These are phyloP conservation scores for Sambucus nigra DNA, from an alignment of 129 eudicot species.

Conservation along the genomic window DNA sequence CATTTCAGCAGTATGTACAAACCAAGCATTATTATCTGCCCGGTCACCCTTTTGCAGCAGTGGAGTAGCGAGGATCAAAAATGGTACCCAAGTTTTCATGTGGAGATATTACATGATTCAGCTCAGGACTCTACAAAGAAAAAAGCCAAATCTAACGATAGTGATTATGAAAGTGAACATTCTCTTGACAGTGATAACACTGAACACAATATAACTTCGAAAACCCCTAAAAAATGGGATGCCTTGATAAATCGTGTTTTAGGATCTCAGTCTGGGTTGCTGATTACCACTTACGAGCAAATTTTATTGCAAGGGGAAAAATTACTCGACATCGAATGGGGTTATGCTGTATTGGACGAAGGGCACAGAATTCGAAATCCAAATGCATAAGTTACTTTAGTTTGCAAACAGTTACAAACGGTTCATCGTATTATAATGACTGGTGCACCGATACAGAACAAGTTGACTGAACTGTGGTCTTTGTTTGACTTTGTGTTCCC, in stretches of 20 bases:
- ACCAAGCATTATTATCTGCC: slow-evolving; percentile 87
- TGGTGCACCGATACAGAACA: slow-evolving; percentile 95
- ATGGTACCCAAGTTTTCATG: slow-evolving; percentile 85
- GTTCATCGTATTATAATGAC: slow-evolving; percentile 97
- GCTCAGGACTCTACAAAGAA: slow-evolving; percentile 58
- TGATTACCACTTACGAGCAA: slow-evolving; percentile 93
- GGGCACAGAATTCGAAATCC: slow-evolving; percentile 97
- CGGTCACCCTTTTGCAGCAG: slow-evolving; percentile 82
- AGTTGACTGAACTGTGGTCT: slow-evolving; percentile 88
- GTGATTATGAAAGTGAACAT: slow-evolving; percentile 72
- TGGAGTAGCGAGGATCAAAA: slow-evolving; percentile 89
- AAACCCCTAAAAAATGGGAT: slow-evolving; percentile 60
- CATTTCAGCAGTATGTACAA: slow-evolving; percentile 81
- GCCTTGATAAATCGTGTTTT: slow-evolving; percentile 61
- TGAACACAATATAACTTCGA: slow-evolving; percentile 23
- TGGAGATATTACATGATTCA: slow-evolving; percentile 88
- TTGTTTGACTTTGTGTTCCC: slow-evolving; percentile 97
- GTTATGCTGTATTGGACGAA: slow-evolving; percentile 93
- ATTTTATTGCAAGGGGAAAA: slow-evolving; percentile 68
- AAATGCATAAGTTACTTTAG: slow-evolving; percentile 87
- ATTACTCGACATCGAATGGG: slow-evolving; percentile 87
- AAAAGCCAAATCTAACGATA: slow-evolving; percentile 41
- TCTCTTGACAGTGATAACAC: slow-evolving; percentile 23
- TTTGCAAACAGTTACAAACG: slow-evolving; percentile 90
- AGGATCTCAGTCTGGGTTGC: slow-evolving; percentile 67